Evolutionary conservation across 192 early-diverging fungal species (phyloP).

Genomic region (Linnemannia elongata): DNA sequence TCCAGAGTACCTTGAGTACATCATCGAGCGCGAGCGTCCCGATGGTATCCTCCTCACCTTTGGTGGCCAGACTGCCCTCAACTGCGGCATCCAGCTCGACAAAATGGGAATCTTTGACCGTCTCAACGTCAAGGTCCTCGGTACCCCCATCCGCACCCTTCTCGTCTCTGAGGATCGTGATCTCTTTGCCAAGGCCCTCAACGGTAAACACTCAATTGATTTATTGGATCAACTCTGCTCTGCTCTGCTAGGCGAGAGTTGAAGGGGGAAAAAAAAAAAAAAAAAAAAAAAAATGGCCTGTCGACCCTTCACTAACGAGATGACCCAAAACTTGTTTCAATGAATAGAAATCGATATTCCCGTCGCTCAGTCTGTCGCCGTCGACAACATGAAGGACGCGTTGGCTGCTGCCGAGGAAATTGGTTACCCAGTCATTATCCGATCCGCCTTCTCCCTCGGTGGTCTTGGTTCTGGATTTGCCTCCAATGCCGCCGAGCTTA

Average conservation of each 20-base stretch:
- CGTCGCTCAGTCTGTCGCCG: constrained; percentile 91
- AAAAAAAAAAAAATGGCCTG: not conserved
- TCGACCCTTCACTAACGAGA: not conserved
- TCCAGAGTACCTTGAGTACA: constrained; percentile 90
- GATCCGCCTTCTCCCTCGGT: constrained; percentile 94
- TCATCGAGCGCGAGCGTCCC: constrained; percentile 94
- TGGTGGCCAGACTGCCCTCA: constrained; percentile 97
- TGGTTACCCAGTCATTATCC: constrained; percentile 95
- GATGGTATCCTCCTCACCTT: constrained; percentile 97
- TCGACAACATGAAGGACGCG: constrained; percentile 89
- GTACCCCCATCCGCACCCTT: constrained; percentile 94
- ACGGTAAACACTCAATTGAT: constrained; percentile 61
- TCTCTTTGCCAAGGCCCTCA: constrained; percentile 93
- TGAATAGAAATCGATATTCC: constrained; percentile 83
- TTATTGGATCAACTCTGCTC: not conserved
- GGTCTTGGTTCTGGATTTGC: constrained; percentile 99
- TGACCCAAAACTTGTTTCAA: not conserved
- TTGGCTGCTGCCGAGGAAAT: constrained; percentile 87
- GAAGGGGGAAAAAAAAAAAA: not conserved
- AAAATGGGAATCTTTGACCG: constrained; percentile 85
- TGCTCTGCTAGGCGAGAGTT: not conserved
- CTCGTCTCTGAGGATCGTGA: constrained; percentile 96
- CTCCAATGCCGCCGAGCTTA: constrained; percentile 77
- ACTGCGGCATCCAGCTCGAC: constrained; percentile 93
- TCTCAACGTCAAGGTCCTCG: constrained; percentile 91